Evolutionary conservation across 192 early-diverging fungal species (phyloP).

Genomic region (Linderina pennispora): DNA sequence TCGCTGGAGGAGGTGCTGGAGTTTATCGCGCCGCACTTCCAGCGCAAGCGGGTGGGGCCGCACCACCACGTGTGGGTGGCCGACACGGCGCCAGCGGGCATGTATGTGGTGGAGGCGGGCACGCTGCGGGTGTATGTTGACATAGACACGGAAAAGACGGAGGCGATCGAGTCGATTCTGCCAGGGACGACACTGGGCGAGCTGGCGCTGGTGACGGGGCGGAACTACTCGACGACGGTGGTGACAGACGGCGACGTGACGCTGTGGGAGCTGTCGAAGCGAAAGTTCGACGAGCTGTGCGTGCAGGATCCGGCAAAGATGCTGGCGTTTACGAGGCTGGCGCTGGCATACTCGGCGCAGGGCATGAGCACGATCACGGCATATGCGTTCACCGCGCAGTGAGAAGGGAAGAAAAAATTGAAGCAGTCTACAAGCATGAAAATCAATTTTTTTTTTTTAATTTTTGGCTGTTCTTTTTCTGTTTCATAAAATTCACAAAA

Average conservation of each 20-base stretch:
- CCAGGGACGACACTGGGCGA: slow-evolving; percentile 92
- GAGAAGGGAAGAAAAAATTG: no score
- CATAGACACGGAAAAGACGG: no score
- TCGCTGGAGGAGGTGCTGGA: slow-evolving; percentile 51
- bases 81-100: slow-evolving; percentile 51
- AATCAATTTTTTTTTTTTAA: neutral
- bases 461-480: slow-evolving; percentile 1
- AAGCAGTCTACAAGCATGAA: neutral
- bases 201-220: slow-evolving; percentile 66
- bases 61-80: slow-evolving; percentile 63
- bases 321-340: slow-evolving; percentile 72
- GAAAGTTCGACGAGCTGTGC: slow-evolving; percentile 60
- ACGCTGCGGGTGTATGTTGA: slow-evolving; percentile 50
- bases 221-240: slow-evolving; percentile 52
- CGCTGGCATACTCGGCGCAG: slow-evolving; percentile 66
- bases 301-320: slow-evolving; percentile 62
- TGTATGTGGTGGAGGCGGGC: slow-evolving; percentile 77
- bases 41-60: slow-evolving; percentile 45
- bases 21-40: slow-evolving; percentile 60
- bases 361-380: slow-evolving; percentile 46
- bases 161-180: slow-evolving; percentile 73
- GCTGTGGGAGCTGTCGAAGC: slow-evolving; percentile 69
- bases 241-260: slow-evolving; percentile 58
- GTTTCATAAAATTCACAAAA: no score
- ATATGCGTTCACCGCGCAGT: slow-evolving; percentile 46